These are phyloP conservation scores for Scedosporium dehoogii DNA, from an alignment of 2,329 filamentous ascomycete genomes.

Conservation along the genomic window DNA sequence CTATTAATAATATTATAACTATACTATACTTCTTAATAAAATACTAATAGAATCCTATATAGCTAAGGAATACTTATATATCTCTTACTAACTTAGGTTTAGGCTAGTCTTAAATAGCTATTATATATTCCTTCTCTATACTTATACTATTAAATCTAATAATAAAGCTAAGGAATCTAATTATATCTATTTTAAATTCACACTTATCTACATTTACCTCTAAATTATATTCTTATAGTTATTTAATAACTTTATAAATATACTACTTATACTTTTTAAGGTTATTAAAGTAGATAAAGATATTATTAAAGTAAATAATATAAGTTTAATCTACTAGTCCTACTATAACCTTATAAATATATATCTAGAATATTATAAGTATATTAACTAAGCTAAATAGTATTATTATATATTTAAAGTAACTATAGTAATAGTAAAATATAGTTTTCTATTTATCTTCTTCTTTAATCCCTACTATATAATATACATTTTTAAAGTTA, in stretches of 20 bases:
- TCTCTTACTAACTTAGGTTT: background rate
- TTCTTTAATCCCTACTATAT: conserved; percentile 7
- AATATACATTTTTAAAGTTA: conserved; percentile 8
- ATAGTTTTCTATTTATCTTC: conserved; percentile 9
- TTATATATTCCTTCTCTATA: background rate
- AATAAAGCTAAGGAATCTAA: background rate
- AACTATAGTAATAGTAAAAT: conserved; percentile 9
- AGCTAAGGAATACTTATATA: conserved; percentile 7
- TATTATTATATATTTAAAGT: conserved; percentile 13
- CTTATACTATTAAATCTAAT: background rate
- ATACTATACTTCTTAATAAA: conserved; percentile 10
- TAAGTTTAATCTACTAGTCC: conserved; percentile 4
- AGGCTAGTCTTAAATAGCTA: background rate
- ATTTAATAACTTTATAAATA: background rate
- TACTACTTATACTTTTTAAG: conserved; percentile 7
- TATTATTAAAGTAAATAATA: conserved; percentile 12
- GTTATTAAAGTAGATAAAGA: conserved; percentile 9
- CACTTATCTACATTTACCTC: background rate
- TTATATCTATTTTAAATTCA: background rate
- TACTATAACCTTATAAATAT: conserved; percentile 10
- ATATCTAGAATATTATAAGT: conserved; percentile 9
- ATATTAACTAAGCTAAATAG: conserved; percentile 11
- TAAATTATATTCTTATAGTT: background rate
- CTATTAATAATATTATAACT: conserved; percentile 2
- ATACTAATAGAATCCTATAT: conserved; percentile 9